Evolutionary conservation across 2,329 filamentous ascomycete genomes (phyloP), one percentile per base, ranked within the genome.

Genomic region (Pyrenophora teres): DNA sequence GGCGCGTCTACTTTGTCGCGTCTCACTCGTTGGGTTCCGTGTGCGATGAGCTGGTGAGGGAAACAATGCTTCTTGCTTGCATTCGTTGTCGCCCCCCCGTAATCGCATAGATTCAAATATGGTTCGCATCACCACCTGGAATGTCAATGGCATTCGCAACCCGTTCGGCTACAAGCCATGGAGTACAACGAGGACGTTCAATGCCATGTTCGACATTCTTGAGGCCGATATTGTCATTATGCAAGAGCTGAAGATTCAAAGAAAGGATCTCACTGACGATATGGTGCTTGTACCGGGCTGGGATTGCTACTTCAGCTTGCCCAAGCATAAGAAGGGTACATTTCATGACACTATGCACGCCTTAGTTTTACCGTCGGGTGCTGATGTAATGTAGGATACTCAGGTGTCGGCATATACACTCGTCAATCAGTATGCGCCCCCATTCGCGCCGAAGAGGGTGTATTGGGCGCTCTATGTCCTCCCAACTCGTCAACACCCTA

Each of bases 271-370:
- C 1, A 83, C 81, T 35, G 94, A 97, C 80, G 94, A 97, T 64
- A 97, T 97, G 91, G 92, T 97, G 8, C 79, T 97, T 30, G 86
- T 97, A 0, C 86, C 90, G 0, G 94, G 94, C 10, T 99, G 93
- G 93, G 94, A 99, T 71, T 92, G 92, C 59, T 96, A 88, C 75
- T 97, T 97, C 76, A 97, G 92, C 70, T 79, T 99, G 19, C 94
- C 94, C 0, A 91, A 87, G 70, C 83, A 95, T 69, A 97, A 97
- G 74, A 97, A 97, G 80, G 93, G 91, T 88, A 76, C 44, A 33
- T 40, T 44, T 44, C 25, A 15, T 18, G 23, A 21, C 10, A 12
- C 13, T 7, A 27, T 42, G 15, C n/a, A 30, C 23, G 6, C 27
- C 10, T 21, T 12, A 39, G 13, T 16, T 9, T 19, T 12, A 48